phyloP scores from a whole-genome alignment of 345 rosid genomes.

The Leavenworthia alabamica region DNA sequence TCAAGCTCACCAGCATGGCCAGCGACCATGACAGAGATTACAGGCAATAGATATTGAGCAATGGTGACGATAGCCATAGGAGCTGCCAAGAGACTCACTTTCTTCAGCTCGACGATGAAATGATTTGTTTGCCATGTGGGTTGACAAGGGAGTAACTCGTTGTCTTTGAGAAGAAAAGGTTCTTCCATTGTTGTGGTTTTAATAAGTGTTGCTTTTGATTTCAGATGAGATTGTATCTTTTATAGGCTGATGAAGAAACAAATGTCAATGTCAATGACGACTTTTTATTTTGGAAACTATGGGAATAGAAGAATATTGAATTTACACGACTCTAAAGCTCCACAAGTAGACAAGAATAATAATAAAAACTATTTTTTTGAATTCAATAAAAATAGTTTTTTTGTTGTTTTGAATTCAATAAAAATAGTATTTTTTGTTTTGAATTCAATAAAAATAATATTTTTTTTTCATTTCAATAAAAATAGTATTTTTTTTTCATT shows the following conservation, averaged over 20 bases:
- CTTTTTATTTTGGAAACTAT: not conserved
- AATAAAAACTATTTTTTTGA: no score
- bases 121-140: not conserved
- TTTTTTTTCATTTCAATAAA: no score
- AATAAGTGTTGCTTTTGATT: not conserved
- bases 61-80: conserved; percentile 13
- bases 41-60: conserved; percentile 9
- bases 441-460: no score
- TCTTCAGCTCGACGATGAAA: conserved; percentile 4
- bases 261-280: not conserved
- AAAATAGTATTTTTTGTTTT: no score
- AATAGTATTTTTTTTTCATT: no score
- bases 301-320: not conserved
- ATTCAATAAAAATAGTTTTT: no score
- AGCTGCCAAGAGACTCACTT: conserved; percentile 1
- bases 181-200: not conserved
- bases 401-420: no score
- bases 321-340: not conserved
- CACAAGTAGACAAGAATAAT: no score
- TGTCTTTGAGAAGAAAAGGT: not conserved
- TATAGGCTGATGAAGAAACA: not conserved
- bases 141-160: not conserved
- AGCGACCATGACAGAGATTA: conserved; percentile 12
- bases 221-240: not conserved
- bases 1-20: not conserved